Percentiles rank a stretch among this genome's conserved stretches.
phyloP scores from a whole-genome alignment of 2,329 filamentous ascomycete genomes.

The Pestalotiopsis sp. region DNA sequence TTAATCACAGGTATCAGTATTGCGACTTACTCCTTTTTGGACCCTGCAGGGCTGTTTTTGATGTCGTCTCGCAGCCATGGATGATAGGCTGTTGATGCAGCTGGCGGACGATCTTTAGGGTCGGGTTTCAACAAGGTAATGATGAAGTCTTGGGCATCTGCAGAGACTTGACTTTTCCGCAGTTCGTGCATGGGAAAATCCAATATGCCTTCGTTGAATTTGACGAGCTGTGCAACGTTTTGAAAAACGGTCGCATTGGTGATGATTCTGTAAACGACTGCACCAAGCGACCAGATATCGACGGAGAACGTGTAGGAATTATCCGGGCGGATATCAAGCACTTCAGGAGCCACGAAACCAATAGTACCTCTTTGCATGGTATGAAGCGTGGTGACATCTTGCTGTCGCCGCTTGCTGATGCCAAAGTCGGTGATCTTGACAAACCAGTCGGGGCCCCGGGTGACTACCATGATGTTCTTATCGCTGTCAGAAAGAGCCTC shows the following conservation, averaged over 20 bases:
- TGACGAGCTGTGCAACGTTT: neutral
- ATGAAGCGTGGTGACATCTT: constrained; percentile 19
- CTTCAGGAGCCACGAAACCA: constrained; percentile 26
- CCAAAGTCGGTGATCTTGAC: constrained; percentile 33
- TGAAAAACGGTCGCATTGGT: neutral
- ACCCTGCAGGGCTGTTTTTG: neutral
- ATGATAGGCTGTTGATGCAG: neutral
- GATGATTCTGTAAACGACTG: constrained; percentile 19
- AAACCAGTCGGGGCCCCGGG: constrained; percentile 22
- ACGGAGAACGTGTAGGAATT: constrained; percentile 17
- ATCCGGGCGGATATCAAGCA: neutral
- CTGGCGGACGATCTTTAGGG: neutral
- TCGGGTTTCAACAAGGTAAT: neutral
- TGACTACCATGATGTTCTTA: constrained; percentile 28
- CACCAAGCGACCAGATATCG: constrained; percentile 30
- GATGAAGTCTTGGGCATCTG: constrained; percentile 2
- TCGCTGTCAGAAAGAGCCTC: too few species aligned
- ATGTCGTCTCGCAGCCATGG: neutral
- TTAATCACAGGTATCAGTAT: too few species aligned
- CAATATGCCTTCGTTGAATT: neutral
- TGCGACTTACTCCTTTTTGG: too few species aligned
- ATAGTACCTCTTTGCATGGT: constrained; percentile 18
- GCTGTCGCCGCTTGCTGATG: constrained; percentile 22
- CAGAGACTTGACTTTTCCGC: neutral
- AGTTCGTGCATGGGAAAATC: neutral